These are phyloP conservation scores for Suillus placidus DNA, from an alignment of 768 basidiomycete genomes.

Conservation along the genomic window DNA sequence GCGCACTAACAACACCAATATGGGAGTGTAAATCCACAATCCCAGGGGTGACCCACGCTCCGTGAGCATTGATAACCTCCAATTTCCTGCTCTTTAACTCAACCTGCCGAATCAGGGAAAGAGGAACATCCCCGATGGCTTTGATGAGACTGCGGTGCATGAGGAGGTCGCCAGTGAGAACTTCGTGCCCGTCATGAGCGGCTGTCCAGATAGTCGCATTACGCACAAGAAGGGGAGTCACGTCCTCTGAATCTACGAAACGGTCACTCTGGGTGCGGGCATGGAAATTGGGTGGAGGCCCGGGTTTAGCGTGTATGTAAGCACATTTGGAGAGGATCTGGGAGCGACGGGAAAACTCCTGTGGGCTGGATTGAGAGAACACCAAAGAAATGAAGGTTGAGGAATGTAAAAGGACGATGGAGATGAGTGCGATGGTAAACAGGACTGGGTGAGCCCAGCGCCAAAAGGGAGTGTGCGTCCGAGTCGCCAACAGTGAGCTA, in stretches of 20 bases:
- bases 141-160: conserved; percentile 72
- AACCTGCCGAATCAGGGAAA: conserved; percentile 20
- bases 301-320: conserved; percentile 42
- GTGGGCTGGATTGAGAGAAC: not conserved
- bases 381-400: not conserved
- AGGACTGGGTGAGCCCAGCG: not conserved
- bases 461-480: not conserved
- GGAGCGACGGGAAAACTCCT: conserved; percentile 17
- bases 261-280: conserved; percentile 62
- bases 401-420: not conserved
- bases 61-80: conserved; percentile 61
- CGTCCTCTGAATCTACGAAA: conserved; percentile 53
- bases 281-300: conserved; percentile 49
- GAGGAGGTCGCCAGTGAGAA: conserved; percentile 66
- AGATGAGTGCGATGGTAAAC: not conserved
- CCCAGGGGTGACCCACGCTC: conserved; percentile 83
- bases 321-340: conserved; percentile 47
- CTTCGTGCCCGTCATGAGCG: conserved; percentile 61
- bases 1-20: conserved; percentile 43
- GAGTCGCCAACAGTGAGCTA: not conserved
- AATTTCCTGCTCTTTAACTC: conserved; percentile 37
- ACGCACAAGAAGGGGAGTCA: conserved; percentile 63
- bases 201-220: conserved; percentile 90
- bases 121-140: conserved; percentile 51
- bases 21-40: conserved; percentile 55